Evolutionary conservation across 2,329 filamentous ascomycete genomes (phyloP).

Genomic region (Alternaria incomplexa): DNA sequence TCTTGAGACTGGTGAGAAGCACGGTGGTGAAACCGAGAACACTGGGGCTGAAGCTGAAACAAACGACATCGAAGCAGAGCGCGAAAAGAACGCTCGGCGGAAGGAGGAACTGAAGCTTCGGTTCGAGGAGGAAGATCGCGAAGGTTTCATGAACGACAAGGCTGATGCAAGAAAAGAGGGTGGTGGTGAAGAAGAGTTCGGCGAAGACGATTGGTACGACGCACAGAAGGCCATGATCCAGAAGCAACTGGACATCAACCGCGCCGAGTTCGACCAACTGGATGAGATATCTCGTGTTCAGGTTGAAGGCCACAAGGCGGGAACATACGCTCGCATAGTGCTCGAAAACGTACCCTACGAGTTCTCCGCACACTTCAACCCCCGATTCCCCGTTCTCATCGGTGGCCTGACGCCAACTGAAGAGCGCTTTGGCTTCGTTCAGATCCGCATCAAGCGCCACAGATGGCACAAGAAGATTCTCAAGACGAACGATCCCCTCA

Average conservation of each 20-base stretch:
- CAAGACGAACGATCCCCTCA: constrained; percentile 96
- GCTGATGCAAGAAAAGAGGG: constrained; percentile 74
- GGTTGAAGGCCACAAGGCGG: constrained; percentile 89
- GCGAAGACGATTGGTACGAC: constrained; percentile 99
- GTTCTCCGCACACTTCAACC: constrained; percentile 82
- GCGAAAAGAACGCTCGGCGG: constrained; percentile 84
- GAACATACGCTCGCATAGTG: constrained; percentile 90
- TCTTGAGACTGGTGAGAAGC: constrained; percentile 76
- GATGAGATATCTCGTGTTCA: constrained; percentile 82
- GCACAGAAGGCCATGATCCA: constrained; percentile 92
- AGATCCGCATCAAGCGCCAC: constrained; percentile 95
- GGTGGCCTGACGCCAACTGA: constrained; percentile 93
- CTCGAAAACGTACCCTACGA: constrained; percentile 89
- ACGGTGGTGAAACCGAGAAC: constrained; percentile 49
- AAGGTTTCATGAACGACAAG: constrained; percentile 92
- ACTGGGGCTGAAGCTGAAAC: constrained; percentile 54
- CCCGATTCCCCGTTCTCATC: constrained; percentile 82
- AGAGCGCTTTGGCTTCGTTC: constrained; percentile 93
- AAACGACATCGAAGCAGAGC: constrained; percentile 78
- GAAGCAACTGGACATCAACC: constrained; percentile 97
- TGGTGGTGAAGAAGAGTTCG: constrained; percentile 77
- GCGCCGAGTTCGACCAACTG: constrained; percentile 85
- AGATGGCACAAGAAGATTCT: constrained; percentile 99
- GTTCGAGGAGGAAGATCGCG: constrained; percentile 97
- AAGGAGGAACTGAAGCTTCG: constrained; percentile 95